A percentile compares a stretch with the other conserved stretches of the same genome.
Evolutionary conservation across 495 filamentous ascomycete species (phyloP).

Genomic region (Xylaria telfairii): DNA sequence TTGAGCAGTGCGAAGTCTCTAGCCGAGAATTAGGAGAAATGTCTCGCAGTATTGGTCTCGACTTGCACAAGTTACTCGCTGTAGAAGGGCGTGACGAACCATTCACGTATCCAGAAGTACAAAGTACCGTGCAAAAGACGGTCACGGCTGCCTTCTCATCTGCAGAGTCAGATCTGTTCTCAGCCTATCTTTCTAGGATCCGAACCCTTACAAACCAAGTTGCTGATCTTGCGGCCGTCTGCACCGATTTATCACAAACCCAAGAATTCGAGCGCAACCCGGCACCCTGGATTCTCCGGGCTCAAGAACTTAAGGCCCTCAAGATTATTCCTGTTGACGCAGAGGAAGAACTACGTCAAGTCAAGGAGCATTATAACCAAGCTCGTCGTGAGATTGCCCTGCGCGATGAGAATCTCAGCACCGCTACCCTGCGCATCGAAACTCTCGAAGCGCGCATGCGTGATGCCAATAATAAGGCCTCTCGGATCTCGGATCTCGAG

Average conservation of each 20-base stretch:
- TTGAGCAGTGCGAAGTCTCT: slow-evolving; percentile 64
- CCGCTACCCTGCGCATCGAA: slow-evolving; percentile 87
- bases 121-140: slow-evolving; percentile 64
- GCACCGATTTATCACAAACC: slow-evolving; percentile 77
- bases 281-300: slow-evolving; percentile 84
- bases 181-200: slow-evolving; percentile 70
- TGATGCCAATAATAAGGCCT: slow-evolving; percentile 74
- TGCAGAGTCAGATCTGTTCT: slow-evolving; percentile 66
- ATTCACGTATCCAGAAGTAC: slow-evolving; percentile 69
- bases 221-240: slow-evolving; percentile 73
- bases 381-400: slow-evolving; percentile 67
- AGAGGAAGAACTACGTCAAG: slow-evolving; percentile 75
- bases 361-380: slow-evolving; percentile 76
- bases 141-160: slow-evolving; percentile 56
- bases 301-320: slow-evolving; percentile 75
- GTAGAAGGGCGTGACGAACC: slow-evolving; percentile 77
- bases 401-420: slow-evolving; percentile 71
- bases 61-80: slow-evolving; percentile 66
- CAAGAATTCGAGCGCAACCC: slow-evolving; percentile 79
- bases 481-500: slow-evolving; percentile 69
- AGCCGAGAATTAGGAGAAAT: slow-evolving; percentile 72
- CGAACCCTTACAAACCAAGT: slow-evolving; percentile 68
- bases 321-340: slow-evolving; percentile 79
- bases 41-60: slow-evolving; percentile 69
- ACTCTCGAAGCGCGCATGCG: slow-evolving; percentile 82